Base-by-base conservation (phyloP, 208 protist genomes). In the Leishmania gerbilli region DNA sequence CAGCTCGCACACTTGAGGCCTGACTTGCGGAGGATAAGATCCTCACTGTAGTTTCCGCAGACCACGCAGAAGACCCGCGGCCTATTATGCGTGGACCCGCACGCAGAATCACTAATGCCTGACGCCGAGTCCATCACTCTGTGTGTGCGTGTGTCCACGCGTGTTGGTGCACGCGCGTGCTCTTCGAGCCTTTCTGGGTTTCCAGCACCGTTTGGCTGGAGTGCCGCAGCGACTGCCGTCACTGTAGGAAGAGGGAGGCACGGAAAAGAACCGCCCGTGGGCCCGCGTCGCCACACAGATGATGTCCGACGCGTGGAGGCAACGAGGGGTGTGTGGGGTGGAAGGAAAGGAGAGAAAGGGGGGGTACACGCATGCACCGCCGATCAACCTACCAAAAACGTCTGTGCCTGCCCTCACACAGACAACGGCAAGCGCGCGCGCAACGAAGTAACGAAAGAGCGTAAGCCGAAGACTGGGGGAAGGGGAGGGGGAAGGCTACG, bases 1-100 rank as follows among this genome's bases (percentile, higher is more conserved):
- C 89, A 95, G 15, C 53, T 47, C 2, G 65, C 72, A 58, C 90
- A 95, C 81, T 93, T 95, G 8, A 92, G 78, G 19, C 91, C 91
- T 3, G 89, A 92, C 11, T 72, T 77, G 76, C 91, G 88, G 37
- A 88, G 69, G 3, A 90, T 82, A 4, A 95, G 81, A 24, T 93
- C 84, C 27, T 71, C 79, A 17, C 68, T 86, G 49, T 88, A 82
- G 49, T 51, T 78, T 55, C 91, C 90, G 71, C 90, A 93, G 4
- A 95, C 91, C 3, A 93, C 86, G 67, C 91, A 95, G 68, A 93
- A 93, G n/a, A 88, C 77, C 0, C 34, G 53, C 1, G 79, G 42
- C 0, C 76, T 72, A 60, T 75, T 71, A 55, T 56, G 19, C 1
- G 49, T 74, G 53, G 53, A 71, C 6, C 55, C n/a, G 15, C 56